These are phyloP conservation scores for Hypoxylon perforatum DNA, from an alignment of 495 filamentous ascomycete genomes.

Conservation along the genomic window DNA sequence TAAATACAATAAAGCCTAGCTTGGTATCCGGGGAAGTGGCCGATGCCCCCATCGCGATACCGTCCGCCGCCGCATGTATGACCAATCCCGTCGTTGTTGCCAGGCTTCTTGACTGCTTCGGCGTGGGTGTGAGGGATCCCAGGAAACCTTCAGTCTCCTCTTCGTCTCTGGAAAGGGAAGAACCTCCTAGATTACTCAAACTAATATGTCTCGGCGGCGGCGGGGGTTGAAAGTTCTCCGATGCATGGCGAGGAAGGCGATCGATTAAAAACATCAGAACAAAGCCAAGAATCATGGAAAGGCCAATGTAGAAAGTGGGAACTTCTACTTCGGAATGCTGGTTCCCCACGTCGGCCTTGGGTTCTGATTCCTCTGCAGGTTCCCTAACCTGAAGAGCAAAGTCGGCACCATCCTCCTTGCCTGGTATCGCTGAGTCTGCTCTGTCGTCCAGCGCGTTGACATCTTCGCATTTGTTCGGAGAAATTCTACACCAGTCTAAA, in stretches of 20 bases:
- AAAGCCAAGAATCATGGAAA: constrained; percentile 89
- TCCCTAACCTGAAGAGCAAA: constrained; percentile 15
- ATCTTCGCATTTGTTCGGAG: background rate
- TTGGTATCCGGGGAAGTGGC: constrained; percentile 75
- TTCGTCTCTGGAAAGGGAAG: constrained; percentile 54
- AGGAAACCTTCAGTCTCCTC: constrained; percentile 65
- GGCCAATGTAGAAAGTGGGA: constrained; percentile 74
- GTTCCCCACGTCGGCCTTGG: constrained; percentile 15
- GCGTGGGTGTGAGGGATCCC: constrained; percentile 58
- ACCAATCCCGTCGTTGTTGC: constrained; percentile 91
- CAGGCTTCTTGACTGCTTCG: constrained; percentile 63
- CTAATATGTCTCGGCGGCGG: constrained; percentile 75
- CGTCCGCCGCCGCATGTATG: constrained; percentile 97
- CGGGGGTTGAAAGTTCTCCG: constrained; percentile 63
- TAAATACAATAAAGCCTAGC: constrained; percentile 87
- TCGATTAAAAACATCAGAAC: constrained; percentile 98
- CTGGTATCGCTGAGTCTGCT: background rate
- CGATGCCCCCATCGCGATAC: constrained; percentile 93
- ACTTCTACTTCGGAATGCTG: constrained; percentile 49
- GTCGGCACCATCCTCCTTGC: background rate
- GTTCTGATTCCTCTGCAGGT: constrained; percentile 30
- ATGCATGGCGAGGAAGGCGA: constrained; percentile 78
- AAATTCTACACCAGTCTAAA: constrained; percentile 11
- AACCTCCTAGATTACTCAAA: constrained; percentile 76
- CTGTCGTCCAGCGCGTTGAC: constrained; percentile 2